Percentiles rank a stretch among this genome's conserved stretches.
Evolutionary conservation across 2,329 filamentous ascomycete species (phyloP).

Genomic region (Colletotrichum karsti): DNA sequence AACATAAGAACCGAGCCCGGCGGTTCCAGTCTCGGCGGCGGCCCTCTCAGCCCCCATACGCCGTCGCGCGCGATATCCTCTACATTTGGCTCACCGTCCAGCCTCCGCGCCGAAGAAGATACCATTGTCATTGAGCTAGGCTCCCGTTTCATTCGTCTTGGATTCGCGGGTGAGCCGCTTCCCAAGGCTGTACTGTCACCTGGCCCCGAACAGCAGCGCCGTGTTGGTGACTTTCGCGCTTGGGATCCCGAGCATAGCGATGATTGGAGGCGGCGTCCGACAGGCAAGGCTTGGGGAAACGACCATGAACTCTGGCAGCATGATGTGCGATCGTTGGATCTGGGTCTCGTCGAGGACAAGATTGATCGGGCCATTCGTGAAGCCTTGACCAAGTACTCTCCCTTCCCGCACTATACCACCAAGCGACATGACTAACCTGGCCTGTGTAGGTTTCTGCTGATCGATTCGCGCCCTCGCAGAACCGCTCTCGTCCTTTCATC

Average conservation of each 20-base stretch:
- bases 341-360: slow-evolving; percentile 85
- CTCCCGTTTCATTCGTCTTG: slow-evolving; percentile 79
- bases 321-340: slow-evolving; percentile 76
- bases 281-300: slow-evolving; percentile 66
- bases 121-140: slow-evolving; percentile 85
- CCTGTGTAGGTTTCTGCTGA: slow-evolving; percentile 63
- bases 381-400: slow-evolving; percentile 77
- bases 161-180: slow-evolving; percentile 84
- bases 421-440: slow-evolving; percentile 14
- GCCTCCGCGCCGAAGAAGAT: slow-evolving; percentile 82
- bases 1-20: slow-evolving; percentile 60
- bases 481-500: slow-evolving; percentile 81
- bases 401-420: background rate
- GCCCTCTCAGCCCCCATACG: slow-evolving; percentile 65
- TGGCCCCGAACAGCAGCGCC: slow-evolving; percentile 77
- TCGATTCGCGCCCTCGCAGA: slow-evolving; percentile 80
- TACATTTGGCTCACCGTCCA: slow-evolving; percentile 65
- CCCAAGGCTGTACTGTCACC: slow-evolving; percentile 79
- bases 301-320: slow-evolving; percentile 81
- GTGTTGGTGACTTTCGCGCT: slow-evolving; percentile 82
- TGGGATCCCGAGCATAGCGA: slow-evolving; percentile 67
- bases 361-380: slow-evolving; percentile 85
- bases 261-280: slow-evolving; percentile 55
- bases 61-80: slow-evolving; percentile 64
- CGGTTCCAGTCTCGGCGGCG: slow-evolving; percentile 36